phyloP scores from a whole-genome alignment of 768 basidiomycete species.

The Leccinum pellstonianum region DNA sequence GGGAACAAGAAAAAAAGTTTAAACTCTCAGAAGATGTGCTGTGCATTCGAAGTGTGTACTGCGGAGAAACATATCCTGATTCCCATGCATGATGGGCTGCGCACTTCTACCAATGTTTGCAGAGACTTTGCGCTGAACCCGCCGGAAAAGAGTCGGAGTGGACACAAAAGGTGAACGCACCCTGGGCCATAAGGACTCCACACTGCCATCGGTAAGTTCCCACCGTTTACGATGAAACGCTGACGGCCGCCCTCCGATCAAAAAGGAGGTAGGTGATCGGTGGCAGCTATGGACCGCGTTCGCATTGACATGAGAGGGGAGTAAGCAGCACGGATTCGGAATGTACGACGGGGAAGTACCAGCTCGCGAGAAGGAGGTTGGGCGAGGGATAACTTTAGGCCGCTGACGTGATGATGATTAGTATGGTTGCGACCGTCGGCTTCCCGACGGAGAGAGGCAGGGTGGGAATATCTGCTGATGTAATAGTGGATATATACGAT shows the following conservation, averaged over 20 bases:
- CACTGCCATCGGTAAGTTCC: conserved; percentile 8
- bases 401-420: conserved; percentile 22
- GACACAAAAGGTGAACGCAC: neutral
- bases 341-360: neutral
- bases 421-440: conserved; percentile 7
- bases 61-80: conserved; percentile 6
- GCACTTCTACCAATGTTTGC: neutral
- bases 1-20: neutral
- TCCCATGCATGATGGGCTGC: neutral
- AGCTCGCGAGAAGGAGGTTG: neutral
- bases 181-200: neutral
- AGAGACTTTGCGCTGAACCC: neutral
- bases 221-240: conserved; percentile 5
- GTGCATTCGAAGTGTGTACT: conserved; percentile 5
- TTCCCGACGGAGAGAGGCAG: conserved; percentile 25
- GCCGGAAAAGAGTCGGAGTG: neutral
- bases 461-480: conserved; percentile 35
- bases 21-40: neutral
- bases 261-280: conserved; percentile 23
- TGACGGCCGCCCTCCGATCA: conserved; percentile 23
- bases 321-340: neutral
- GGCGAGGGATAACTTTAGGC: too few relatives aligned
- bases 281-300: conserved; percentile 24
- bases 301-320: conserved; percentile 10
- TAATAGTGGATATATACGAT: conserved; percentile 36